Conservation (phyloP, 2,329 filamentous ascomycete species). For the Cercospora sojina region DNA sequence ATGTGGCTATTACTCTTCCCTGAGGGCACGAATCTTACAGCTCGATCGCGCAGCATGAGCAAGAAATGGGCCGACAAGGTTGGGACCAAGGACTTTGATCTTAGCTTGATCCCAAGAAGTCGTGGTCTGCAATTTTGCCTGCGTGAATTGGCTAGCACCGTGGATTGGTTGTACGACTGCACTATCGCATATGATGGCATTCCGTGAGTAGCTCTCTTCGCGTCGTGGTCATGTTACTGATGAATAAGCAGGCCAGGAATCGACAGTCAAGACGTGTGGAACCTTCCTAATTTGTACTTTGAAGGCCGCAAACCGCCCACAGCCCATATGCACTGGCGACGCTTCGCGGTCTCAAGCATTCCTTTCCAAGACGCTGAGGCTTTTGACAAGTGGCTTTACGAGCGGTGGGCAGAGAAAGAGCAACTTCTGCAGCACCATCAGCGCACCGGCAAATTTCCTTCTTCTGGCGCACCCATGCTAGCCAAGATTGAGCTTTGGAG, state of each 20-base stretch:
- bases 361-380: conserved; percentile 69
- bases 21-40: conserved; percentile 78
- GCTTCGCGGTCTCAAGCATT: conserved; percentile 78
- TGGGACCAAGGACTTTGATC: conserved; percentile 65
- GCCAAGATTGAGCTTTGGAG: conserved; percentile 44
- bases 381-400: conserved; percentile 79
- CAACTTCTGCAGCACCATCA: conserved; percentile 75
- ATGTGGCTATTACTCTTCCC: conserved; percentile 92
- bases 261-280: conserved; percentile 85
- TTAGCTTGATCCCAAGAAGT: conserved; percentile 73
- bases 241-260: conserved; percentile 56
- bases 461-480: conserved; percentile 38
- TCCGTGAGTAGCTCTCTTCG: conserved; percentile 62
- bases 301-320: conserved; percentile 86
- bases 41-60: conserved; percentile 68
- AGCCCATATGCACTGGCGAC: conserved; percentile 94
- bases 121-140: conserved; percentile 80
- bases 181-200: conserved; percentile 94
- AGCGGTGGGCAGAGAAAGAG: conserved; percentile 91
- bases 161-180: conserved; percentile 87
- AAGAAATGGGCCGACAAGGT: conserved; percentile 74
- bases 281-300: conserved; percentile 80
- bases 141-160: conserved; percentile 67
- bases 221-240: conserved; percentile 14
- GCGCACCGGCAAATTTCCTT: conserved; percentile 75